Percentiles rank a stretch among this genome's conserved stretches.
Conservation (phyloP, 805 yeast species). For the Yamadazyma phyllophila region DNA sequence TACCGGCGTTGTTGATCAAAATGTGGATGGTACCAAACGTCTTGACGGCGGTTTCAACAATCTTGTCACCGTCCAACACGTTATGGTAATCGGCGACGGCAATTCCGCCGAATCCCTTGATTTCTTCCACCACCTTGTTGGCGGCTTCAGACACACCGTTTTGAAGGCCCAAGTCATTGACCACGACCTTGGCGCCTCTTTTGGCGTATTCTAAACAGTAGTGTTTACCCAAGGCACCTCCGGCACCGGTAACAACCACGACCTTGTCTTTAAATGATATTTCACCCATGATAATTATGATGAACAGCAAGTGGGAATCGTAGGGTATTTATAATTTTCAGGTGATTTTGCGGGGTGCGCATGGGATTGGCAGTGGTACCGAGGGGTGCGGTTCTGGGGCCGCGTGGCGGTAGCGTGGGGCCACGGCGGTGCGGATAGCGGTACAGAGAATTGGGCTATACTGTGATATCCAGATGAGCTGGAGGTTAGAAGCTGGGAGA, state of each 20-base stretch:
- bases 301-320: slow-evolving; percentile 1
- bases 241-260: slow-evolving; percentile 94
- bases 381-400: background rate
- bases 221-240: slow-evolving; percentile 91
- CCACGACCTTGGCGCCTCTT: slow-evolving; percentile 93
- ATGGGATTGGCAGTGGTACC: background rate
- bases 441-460: too few relatives aligned
- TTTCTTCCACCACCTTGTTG: slow-evolving; percentile 85
- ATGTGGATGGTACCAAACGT: slow-evolving; percentile 87
- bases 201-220: slow-evolving; percentile 86
- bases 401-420: too few relatives aligned
- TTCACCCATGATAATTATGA: slow-evolving; percentile 23
- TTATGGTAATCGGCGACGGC: slow-evolving; percentile 96
- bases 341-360: slow-evolving; percentile 11
- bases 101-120: slow-evolving; percentile 67
- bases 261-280: slow-evolving; percentile 73
- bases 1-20: slow-evolving; percentile 92
- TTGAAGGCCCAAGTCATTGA: slow-evolving; percentile 88
- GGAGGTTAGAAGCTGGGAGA: too few relatives aligned
- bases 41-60: slow-evolving; percentile 81
- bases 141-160: slow-evolving; percentile 75
- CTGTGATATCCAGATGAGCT: too few relatives aligned
- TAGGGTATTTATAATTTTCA: slow-evolving; percentile 4
- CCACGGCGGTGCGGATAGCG: too few relatives aligned
- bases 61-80: slow-evolving; percentile 79